Conservation (phyloP, 2,329 filamentous ascomycete species). For the Blastomyces parvus region DNA sequence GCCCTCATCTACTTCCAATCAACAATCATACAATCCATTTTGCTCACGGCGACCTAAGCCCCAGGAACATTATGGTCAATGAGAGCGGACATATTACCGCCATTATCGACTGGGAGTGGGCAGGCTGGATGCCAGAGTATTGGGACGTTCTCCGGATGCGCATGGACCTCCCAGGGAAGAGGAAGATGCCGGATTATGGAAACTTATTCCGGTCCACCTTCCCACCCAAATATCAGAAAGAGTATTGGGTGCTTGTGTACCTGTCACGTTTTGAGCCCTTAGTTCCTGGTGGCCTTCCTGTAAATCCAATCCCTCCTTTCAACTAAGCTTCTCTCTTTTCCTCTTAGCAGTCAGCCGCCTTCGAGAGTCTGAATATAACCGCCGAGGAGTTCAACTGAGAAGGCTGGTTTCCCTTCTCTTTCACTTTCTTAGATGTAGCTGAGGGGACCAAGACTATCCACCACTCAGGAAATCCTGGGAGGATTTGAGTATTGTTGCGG, state of each 20-base stretch:
- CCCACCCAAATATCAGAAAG: not conserved
- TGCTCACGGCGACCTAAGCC: constrained; percentile 14
- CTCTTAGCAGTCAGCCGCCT: no score
- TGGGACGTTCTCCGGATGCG: constrained; percentile 9
- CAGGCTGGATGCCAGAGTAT: constrained; percentile 16
- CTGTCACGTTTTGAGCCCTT: not conserved
- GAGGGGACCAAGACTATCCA: no score
- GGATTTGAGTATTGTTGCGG: no score
- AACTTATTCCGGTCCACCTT: not conserved
- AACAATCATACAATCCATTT: constrained; percentile 8
- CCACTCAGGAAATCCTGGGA: no score
- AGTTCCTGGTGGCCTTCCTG: no score
- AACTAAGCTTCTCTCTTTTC: no score
- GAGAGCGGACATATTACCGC: constrained; percentile 15
- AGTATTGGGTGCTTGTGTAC: not conserved
- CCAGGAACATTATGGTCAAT: constrained; percentile 14
- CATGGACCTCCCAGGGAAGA: constrained; percentile 3
- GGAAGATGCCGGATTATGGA: not conserved
- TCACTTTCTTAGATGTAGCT: no score
- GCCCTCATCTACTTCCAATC: not conserved
- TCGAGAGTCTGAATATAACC: no score
- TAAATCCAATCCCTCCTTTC: no score
- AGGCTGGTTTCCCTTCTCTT: no score
- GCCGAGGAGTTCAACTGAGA: no score
- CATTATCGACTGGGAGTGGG: constrained; percentile 18